phyloP scores from a whole-genome alignment of 2,329 filamentous ascomycete genomes.

The Monilinia fructigena region DNA sequence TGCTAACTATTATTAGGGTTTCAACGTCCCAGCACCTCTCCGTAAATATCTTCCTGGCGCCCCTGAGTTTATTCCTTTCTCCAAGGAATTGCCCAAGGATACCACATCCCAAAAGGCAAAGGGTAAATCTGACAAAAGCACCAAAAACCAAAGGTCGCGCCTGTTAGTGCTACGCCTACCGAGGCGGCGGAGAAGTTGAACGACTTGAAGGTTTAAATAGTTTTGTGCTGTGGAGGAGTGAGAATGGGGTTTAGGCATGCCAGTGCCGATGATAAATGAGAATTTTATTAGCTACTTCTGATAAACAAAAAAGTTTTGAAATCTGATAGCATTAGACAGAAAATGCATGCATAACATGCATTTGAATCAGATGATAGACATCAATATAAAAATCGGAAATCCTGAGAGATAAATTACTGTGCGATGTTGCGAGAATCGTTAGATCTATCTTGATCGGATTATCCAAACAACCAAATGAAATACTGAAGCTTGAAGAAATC shows the following conservation, averaged over 20 bases:
- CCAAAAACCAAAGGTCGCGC: slow-evolving; percentile 37
- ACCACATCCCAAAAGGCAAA: slow-evolving; percentile 58
- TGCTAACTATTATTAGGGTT: slow-evolving; percentile 52
- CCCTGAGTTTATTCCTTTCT: slow-evolving; percentile 85
- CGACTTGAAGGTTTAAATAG: slow-evolving; percentile 36
- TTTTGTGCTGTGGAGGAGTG: neutral
- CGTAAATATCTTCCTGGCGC: slow-evolving; percentile 87
- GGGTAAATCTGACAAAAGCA: slow-evolving; percentile 39
- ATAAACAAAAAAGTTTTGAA: slow-evolving; percentile 9
- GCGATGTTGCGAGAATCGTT: neutral
- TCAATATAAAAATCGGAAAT: neutral
- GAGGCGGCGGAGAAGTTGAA: slow-evolving; percentile 42
- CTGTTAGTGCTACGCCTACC: slow-evolving; percentile 32
- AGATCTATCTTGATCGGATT: neutral
- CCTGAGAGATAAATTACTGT: neutral
- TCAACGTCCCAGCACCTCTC: slow-evolving; percentile 77
- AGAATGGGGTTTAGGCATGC: neutral
- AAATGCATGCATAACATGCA: neutral
- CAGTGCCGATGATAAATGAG: slow-evolving; percentile 11
- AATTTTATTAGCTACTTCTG: neutral
- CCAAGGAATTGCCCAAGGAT: slow-evolving; percentile 81
- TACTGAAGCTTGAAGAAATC: no score
- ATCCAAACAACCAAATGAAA: neutral
- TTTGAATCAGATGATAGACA: slow-evolving; percentile 2
- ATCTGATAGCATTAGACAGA: neutral